Evolutionary conservation across 2,329 filamentous ascomycete species (phyloP).

Genomic region (Penicillium expansum): DNA sequence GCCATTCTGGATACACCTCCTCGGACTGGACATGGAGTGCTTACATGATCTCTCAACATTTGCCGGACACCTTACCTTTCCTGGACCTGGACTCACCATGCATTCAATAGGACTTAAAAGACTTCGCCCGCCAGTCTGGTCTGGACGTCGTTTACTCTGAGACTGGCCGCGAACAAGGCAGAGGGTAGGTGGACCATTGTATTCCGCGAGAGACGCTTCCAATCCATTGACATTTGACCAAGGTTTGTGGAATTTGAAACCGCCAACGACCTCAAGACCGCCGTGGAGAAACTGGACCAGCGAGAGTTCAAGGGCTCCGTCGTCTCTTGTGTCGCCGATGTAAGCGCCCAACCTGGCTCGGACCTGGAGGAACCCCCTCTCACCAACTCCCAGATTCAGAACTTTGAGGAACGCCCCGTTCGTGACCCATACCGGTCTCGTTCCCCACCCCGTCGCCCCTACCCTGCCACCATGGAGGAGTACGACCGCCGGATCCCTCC

Average conservation of each 20-base stretch:
- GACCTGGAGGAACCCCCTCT: conserved; percentile 22
- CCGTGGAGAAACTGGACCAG: conserved; percentile 91
- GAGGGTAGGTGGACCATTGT: conserved; percentile 65
- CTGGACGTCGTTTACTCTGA: conserved; percentile 98
- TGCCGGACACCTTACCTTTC: conserved; percentile 27
- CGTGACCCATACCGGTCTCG: conserved; percentile 76
- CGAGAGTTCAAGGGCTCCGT: conserved; percentile 87
- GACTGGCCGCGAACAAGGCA: conserved; percentile 86
- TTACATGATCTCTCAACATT: conserved; percentile 2
- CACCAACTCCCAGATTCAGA: conserved; percentile 60
- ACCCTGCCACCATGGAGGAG: conserved; percentile 65
- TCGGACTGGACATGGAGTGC: conserved; percentile 21
- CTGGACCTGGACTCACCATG: conserved; percentile 72
- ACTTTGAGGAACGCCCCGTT: conserved; percentile 63
- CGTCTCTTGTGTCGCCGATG: conserved; percentile 84
- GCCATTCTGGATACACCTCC: conserved; percentile 22
- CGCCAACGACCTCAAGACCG: conserved; percentile 79
- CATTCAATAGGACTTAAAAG: conserved; percentile 96
- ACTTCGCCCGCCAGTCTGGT: conserved; percentile 95
- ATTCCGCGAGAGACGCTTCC: conserved; percentile 17
- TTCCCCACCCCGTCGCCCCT: conserved; percentile 65
- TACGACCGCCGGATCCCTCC: conserved; percentile 79
- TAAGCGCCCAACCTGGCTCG: conserved; percentile 49
- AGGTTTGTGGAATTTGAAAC: conserved; percentile 99
- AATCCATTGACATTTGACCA: conserved; percentile 28